These are phyloP conservation scores for Cordyceps javanica DNA, from an alignment of 2,329 filamentous ascomycete genomes.

Conservation along the genomic window DNA sequence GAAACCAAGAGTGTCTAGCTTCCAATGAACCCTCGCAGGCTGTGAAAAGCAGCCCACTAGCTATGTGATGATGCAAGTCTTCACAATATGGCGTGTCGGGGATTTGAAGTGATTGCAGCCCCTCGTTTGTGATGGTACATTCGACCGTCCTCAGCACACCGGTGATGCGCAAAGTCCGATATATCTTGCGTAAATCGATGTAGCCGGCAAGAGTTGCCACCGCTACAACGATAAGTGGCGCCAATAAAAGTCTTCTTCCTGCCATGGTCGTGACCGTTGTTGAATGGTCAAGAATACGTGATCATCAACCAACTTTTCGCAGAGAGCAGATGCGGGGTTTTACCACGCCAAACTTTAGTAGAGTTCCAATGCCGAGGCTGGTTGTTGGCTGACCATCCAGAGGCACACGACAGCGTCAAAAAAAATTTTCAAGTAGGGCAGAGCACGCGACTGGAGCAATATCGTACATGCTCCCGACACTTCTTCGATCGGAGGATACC, in stretches of 20 bases:
- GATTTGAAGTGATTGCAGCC: slow-evolving; percentile 34
- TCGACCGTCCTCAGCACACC: slow-evolving; percentile 1
- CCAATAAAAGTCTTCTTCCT: not conserved
- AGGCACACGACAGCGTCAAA: too few relatives aligned
- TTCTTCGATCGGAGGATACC: too few relatives aligned
- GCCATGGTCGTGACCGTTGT: not conserved
- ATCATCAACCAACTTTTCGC: too few relatives aligned
- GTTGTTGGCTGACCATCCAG: too few relatives aligned
- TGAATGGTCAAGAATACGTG: too few relatives aligned
- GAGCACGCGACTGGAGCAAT: too few relatives aligned
- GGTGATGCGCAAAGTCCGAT: not conserved
- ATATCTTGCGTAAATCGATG: not conserved
- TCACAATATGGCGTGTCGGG: slow-evolving; percentile 51
- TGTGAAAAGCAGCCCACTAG: slow-evolving; percentile 45
- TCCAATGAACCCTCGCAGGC: slow-evolving; percentile 44
- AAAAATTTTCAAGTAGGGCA: too few relatives aligned
- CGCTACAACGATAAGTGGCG: not conserved
- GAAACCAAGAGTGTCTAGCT: slow-evolving; percentile 47
- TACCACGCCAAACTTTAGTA: too few relatives aligned
- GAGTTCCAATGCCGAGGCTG: too few relatives aligned
- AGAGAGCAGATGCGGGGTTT: too few relatives aligned
- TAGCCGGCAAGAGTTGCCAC: not conserved
- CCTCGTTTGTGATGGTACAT: not conserved
- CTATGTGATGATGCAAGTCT: slow-evolving; percentile 49
- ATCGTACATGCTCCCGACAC: too few relatives aligned